phyloP scores from a whole-genome alignment of 2,329 filamentous ascomycete species.

The Penicillium sp. region DNA sequence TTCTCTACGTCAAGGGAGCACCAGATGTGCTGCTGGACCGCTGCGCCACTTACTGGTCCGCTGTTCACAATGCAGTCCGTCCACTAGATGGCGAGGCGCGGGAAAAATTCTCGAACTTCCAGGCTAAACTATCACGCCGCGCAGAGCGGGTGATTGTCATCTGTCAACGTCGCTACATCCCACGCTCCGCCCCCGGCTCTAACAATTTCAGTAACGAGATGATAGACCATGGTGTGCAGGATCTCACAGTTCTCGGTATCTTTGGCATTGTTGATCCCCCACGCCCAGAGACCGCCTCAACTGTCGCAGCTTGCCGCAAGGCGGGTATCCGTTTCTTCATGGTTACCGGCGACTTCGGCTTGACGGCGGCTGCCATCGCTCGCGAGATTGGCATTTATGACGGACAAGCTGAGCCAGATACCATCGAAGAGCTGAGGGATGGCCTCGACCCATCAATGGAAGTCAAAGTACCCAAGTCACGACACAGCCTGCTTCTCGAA shows the following conservation, averaged over 20 bases:
- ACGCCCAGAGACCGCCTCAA: conserved; percentile 29
- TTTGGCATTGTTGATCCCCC: conserved; percentile 42
- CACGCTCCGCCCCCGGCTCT: conserved; percentile 36
- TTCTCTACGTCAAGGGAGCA: conserved; percentile 60
- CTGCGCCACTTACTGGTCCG: conserved; percentile 52
- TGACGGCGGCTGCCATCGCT: conserved; percentile 37
- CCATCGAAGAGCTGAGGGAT: conserved; percentile 46
- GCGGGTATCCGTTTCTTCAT: conserved; percentile 38
- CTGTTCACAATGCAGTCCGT: conserved; percentile 47
- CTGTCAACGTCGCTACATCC: conserved; percentile 51
- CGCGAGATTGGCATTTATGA: conserved; percentile 37
- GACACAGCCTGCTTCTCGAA: conserved; percentile 54
- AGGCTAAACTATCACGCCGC: conserved; percentile 60
- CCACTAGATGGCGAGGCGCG: conserved; percentile 44
- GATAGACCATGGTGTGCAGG: conserved; percentile 32
- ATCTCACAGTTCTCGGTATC: conserved; percentile 45
- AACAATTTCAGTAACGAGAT: conserved; percentile 48
- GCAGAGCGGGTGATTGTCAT: conserved; percentile 63
- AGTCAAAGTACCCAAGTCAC: conserved; percentile 19
- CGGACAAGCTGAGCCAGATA: conserved; percentile 45
- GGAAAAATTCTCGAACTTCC: conserved; percentile 49
- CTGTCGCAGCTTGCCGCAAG: conserved; percentile 29
- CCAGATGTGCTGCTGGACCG: conserved; percentile 63
- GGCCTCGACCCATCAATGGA: conserved; percentile 12
- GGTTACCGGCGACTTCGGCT: conserved; percentile 38